Conservation (phyloP, 2,329 filamentous ascomycete species). For the Fusarium longipes region DNA sequence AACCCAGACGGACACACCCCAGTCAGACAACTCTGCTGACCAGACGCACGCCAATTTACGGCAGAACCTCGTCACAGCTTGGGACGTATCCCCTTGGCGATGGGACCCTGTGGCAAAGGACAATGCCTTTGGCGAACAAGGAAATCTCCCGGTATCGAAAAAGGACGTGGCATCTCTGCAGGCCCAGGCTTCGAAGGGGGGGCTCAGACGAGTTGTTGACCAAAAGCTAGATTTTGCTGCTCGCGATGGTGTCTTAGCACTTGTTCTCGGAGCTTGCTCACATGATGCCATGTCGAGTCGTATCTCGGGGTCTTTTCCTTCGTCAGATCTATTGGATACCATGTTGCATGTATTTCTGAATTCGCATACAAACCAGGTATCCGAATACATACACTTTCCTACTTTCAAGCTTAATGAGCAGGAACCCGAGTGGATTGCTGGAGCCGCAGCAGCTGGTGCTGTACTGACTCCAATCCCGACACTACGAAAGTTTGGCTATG, state of each 20-base stretch:
- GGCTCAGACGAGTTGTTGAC: conserved; percentile 54
- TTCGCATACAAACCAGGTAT: conserved; percentile 66
- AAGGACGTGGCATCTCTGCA: conserved; percentile 54
- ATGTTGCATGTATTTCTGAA: conserved; percentile 71
- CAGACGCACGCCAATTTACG: conserved; percentile 61
- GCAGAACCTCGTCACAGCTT: conserved; percentile 60
- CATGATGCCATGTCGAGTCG: conserved; percentile 60
- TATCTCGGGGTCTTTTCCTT: conserved; percentile 71
- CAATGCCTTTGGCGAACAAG: conserved; percentile 57
- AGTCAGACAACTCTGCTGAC: conserved; percentile 55
- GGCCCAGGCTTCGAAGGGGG: conserved; percentile 54
- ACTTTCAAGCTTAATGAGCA: conserved; percentile 67
- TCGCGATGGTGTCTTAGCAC: conserved; percentile 71
- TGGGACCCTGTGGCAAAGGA: conserved; percentile 60
- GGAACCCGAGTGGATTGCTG: conserved; percentile 68
- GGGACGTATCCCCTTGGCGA: conserved; percentile 64
- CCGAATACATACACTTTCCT: conserved; percentile 70
- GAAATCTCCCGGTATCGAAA: conserved; percentile 58
- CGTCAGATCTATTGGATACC: conserved; percentile 68
- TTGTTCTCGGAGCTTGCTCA: conserved; percentile 70
- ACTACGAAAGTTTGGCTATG: conserved; percentile 70
- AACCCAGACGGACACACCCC: conserved; percentile 40
- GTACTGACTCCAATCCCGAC: conserved; percentile 67
- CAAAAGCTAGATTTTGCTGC: conserved; percentile 60
- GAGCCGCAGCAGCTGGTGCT: conserved; percentile 70